Conservation (phyloP, 768 basidiomycete species). For the Tephrocybe sp. region DNA sequence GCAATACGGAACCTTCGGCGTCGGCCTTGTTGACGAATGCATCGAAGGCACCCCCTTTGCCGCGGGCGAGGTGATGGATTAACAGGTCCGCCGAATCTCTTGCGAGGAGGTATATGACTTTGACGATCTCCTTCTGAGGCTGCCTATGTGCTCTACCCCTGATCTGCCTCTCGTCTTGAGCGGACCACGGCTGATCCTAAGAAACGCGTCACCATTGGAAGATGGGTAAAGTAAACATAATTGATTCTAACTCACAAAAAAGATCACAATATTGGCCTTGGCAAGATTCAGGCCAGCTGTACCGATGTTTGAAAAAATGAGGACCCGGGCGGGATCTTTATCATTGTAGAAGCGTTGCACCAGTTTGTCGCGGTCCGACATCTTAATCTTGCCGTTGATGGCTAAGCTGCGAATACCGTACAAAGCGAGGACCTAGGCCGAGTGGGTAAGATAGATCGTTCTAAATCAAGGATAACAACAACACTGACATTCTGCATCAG, state of each 20-base stretch:
- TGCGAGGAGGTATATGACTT: constrained; percentile 22
- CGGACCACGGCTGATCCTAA: constrained; percentile 31
- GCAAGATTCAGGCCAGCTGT: constrained; percentile 17
- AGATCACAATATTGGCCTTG: constrained; percentile 6
- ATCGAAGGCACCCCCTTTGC: constrained; percentile 26
- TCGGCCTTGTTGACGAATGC: constrained; percentile 20
- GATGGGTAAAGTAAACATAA: neutral
- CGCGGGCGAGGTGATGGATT: constrained; percentile 18
- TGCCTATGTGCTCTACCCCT: constrained; percentile 26
- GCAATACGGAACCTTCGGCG: too few species aligned
- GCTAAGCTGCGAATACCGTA: neutral
- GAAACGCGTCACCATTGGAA: neutral
- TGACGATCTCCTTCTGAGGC: constrained; percentile 23
- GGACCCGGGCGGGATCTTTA: constrained; percentile 4
- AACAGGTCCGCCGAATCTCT: constrained; percentile 24
- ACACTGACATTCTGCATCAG: too few species aligned
- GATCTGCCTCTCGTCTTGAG: constrained; percentile 27
- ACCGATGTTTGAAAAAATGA: constrained; percentile 17
- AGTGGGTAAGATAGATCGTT: too few species aligned
- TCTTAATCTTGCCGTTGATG: constrained; percentile 18
- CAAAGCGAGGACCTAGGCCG: constrained; percentile 5
- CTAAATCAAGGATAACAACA: constrained; percentile 9
- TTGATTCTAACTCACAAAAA: constrained; percentile 18
- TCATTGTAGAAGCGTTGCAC: constrained; percentile 12
- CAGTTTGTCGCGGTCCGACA: constrained; percentile 9